Base-by-base conservation (phyloP, 2,329 filamentous ascomycete genomes). In the Colletotrichum sp. region DNA sequence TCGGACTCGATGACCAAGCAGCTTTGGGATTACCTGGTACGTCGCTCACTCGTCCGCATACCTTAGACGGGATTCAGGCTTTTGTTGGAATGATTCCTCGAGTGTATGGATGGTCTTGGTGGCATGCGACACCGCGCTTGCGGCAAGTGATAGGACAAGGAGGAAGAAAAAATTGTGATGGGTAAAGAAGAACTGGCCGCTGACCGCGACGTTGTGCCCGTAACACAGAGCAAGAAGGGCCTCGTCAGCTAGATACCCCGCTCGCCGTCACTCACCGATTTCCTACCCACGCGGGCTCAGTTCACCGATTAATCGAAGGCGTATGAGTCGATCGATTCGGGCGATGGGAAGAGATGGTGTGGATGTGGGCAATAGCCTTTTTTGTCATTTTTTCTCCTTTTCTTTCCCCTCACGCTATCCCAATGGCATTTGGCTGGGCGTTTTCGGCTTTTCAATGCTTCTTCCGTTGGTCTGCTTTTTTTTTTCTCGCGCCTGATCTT, bases 1-100 rank as follows among this genome's bases (percentile, higher is more conserved):
- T 96, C 97, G 1, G 97, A 99, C 79, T 87, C 88, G 32, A 90
- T 99, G 49, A 94, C 97, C 83, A 98, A 97, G 86, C 96, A 95
- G 92, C 93, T 99, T 76, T 99, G 96, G 96, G 96, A 98, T 77
- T 98, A 97, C 83, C 83, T 92, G 80, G 90, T 89, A 84, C 84
- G 65, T 76, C 57, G 62, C 57, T 61, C 59, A 44, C 63, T 69
- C 49, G 32, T 76, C 30, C 68, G 72, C 30, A 22, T 63, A 36
- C 27, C 55, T 25, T 77, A 68, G 44, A 62, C 16, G 62, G 19
- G 30, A 22, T 12, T 34, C 19, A 34, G 6, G 27, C n/a, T 34
- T 32, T 62, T 66, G 52, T 22, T n/a, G 63, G 49, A 34, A 19
- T 63, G n/a, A 52, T 30, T 44, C 68, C 59, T 49, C 15, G n/a